Conservation (phyloP, 768 basidiomycete genomes). For the Coprinopsis sp. region DNA sequence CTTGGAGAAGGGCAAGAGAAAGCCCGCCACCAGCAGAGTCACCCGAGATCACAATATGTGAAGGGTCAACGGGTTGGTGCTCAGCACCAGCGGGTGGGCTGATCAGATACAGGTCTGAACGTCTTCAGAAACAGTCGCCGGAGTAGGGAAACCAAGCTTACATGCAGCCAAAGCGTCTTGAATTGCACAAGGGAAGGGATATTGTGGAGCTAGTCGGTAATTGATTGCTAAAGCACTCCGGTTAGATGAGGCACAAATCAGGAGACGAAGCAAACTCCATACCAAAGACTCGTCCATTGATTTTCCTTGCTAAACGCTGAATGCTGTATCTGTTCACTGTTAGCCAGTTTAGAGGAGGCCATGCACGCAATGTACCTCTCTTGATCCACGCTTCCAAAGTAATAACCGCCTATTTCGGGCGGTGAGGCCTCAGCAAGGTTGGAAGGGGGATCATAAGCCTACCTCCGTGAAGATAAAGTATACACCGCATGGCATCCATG, state of each 20-base stretch:
- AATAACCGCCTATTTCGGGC: constrained; percentile 60
- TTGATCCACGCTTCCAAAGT: constrained; percentile 77
- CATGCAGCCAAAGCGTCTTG: constrained; percentile 89
- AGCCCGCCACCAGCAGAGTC: constrained; percentile 94
- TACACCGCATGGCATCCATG: constrained; percentile 82
- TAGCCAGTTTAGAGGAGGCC: not conserved
- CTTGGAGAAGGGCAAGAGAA: constrained; percentile 75
- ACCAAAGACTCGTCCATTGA: constrained; percentile 86
- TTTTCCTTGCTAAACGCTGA: constrained; percentile 86
- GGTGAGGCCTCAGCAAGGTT: not conserved
- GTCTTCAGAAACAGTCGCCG: not conserved
- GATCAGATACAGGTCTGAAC: constrained; percentile 79
- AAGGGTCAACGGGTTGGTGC: constrained; percentile 77
- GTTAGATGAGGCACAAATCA: not conserved
- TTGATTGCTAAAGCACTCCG: constrained; percentile 53
- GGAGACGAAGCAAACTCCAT: constrained; percentile 16
- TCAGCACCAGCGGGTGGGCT: constrained; percentile 75
- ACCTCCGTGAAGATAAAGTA: constrained; percentile 81
- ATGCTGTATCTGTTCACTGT: constrained; percentile 53
- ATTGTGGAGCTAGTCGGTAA: constrained; percentile 91
- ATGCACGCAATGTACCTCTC: constrained; percentile 43
- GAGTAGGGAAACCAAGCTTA: constrained; percentile 28
- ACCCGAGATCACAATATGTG: constrained; percentile 80
- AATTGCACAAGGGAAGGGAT: constrained; percentile 90
- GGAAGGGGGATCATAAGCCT: constrained; percentile 4